These are phyloP conservation scores for Chrysosporium keratinophilum DNA, from an alignment of 2,329 filamentous ascomycete genomes.

Conservation along the genomic window DNA sequence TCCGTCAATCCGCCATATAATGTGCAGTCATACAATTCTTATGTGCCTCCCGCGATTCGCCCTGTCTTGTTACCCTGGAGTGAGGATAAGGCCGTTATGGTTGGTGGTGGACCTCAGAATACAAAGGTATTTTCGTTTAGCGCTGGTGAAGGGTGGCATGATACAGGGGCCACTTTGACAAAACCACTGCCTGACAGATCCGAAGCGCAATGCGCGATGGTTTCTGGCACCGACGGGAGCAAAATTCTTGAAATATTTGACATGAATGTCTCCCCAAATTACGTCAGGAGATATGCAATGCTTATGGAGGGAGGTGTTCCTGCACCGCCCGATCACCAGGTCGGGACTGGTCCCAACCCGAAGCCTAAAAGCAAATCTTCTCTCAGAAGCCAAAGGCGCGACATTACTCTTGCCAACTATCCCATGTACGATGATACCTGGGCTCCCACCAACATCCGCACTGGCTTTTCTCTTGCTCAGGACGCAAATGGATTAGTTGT, in stretches of 20 bases:
- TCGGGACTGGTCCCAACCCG: constrained; percentile 35
- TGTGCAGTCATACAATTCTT: constrained; percentile 49
- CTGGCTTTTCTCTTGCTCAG: constrained; percentile 62
- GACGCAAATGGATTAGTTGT: constrained; percentile 57
- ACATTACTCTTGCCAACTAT: constrained; percentile 55
- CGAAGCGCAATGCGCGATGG: constrained; percentile 51
- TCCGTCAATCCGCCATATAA: constrained; percentile 53
- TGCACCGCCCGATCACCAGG: constrained; percentile 39
- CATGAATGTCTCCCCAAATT: constrained; percentile 61
- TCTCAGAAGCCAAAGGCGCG: constrained; percentile 37
- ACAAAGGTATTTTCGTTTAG: constrained; percentile 64
- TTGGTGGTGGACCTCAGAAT: constrained; percentile 61
- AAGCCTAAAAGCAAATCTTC: constrained; percentile 16
- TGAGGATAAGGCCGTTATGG: constrained; percentile 56
- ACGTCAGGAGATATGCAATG: constrained; percentile 59
- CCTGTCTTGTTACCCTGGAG: constrained; percentile 70
- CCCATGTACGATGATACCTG: constrained; percentile 67
- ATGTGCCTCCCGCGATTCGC: constrained; percentile 50
- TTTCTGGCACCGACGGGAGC: constrained; percentile 64
- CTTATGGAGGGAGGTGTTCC: constrained; percentile 48
- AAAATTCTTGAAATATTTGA: constrained; percentile 73
- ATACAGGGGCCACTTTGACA: constrained; percentile 55
- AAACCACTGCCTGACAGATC: constrained; percentile 50
- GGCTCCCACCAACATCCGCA: constrained; percentile 55
- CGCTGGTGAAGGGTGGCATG: constrained; percentile 52